Conservation (phyloP, 2,329 filamentous ascomycete species). For the Colletotrichum musicola region DNA sequence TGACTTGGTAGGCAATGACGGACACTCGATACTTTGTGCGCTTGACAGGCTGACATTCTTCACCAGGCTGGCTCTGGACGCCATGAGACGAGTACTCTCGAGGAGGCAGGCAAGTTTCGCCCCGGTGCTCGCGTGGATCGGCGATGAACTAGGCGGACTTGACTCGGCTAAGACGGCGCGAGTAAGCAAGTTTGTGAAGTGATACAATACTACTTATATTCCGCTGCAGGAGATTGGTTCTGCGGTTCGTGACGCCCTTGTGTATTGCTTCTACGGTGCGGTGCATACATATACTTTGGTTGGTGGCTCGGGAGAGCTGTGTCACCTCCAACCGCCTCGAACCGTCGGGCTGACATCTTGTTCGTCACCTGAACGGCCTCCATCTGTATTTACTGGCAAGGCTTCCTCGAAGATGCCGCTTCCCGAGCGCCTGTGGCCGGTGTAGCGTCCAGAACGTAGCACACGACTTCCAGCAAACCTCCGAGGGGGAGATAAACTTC, state of each 20-base stretch:
- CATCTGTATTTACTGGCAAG: not conserved
- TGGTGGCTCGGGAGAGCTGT: not conserved
- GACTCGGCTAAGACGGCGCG: slow-evolving; percentile 26
- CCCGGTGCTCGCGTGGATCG: slow-evolving; percentile 29
- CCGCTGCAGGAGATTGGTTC: not conserved
- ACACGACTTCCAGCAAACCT: not conserved
- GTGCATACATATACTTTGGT: not conserved
- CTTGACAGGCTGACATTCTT: not conserved
- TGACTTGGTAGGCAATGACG: slow-evolving; percentile 66
- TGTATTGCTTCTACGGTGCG: not conserved
- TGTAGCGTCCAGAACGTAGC: not conserved
- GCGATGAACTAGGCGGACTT: slow-evolving; percentile 20
- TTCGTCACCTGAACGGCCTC: not conserved
- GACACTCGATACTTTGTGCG: not conserved
- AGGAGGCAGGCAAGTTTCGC: slow-evolving; percentile 34
- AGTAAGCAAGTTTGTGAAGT: slow-evolving; percentile 7
- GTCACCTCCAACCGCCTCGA: too few relatives aligned
- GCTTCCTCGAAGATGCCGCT: slow-evolving; percentile 12
- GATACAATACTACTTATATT: not conserved
- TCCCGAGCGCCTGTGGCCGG: not conserved
- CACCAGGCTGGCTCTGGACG: slow-evolving; percentile 34
- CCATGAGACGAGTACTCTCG: slow-evolving; percentile 14
- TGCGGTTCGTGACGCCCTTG: not conserved
- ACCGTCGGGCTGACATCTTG: too few relatives aligned
- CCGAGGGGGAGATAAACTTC: not conserved